Percentiles rank a stretch among this genome's conserved stretches.
These are phyloP conservation scores for Aspergillus sp. DNA, from an alignment of 2,329 filamentous ascomycete species.

Conservation along the genomic window DNA sequence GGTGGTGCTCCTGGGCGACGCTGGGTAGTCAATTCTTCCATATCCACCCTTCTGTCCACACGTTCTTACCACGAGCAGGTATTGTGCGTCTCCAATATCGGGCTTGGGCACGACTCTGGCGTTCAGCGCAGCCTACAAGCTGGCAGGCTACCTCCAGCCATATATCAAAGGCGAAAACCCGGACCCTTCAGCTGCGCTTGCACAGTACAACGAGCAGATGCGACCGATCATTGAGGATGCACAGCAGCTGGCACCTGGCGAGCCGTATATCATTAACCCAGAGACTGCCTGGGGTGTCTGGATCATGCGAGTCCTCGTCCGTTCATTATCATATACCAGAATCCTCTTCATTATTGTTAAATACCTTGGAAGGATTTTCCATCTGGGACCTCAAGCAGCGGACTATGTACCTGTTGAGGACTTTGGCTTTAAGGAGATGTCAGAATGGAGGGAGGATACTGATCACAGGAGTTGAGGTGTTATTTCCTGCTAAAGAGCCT, in stretches of 20 bases:
- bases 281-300: neutral
- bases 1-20: slow-evolving; percentile 44
- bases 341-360: neutral
- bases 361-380: neutral
- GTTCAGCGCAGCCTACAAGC: slow-evolving; percentile 51
- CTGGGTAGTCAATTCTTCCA: too few species aligned
- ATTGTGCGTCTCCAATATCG: slow-evolving; percentile 34
- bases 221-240: neutral
- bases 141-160: slow-evolving; percentile 46
- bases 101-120: slow-evolving; percentile 38
- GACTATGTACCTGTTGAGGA: neutral
- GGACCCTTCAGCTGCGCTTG: neutral
- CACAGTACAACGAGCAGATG: neutral
- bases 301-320: neutral
- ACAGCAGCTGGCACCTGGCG: neutral
- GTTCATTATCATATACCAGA: neutral
- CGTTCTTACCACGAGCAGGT: too few species aligned
- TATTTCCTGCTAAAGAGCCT: too few species aligned
- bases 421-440: neutral
- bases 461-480: too few species aligned
- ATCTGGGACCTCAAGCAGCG: neutral
- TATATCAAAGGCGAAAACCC: neutral
- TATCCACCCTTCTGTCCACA: too few species aligned
- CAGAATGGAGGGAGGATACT: too few species aligned
- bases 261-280: neutral